A percentile compares a stretch with the other conserved stretches of the same genome.
phyloP scores from a whole-genome alignment of 768 basidiomycete species.

The Lentinula raphanica region DNA sequence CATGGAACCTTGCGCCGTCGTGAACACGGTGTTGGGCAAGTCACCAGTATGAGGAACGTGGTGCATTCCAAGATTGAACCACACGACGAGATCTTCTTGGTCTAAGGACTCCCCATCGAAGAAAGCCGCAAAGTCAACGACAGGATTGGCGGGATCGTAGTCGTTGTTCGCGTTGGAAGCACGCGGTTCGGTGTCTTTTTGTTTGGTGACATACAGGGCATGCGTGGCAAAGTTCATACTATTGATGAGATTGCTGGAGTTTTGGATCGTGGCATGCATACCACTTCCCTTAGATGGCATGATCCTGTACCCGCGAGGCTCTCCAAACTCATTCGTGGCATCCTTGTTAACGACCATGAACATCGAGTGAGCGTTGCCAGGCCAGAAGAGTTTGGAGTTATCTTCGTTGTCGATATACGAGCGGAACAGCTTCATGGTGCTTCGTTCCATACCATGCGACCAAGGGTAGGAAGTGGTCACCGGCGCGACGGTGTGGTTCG shows the following conservation, averaged over 20 bases:
- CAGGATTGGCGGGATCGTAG: constrained; percentile 41
- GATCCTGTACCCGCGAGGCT: constrained; percentile 42
- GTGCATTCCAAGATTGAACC: constrained; percentile 32
- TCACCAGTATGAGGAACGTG: constrained; percentile 20
- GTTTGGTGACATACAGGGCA: constrained; percentile 40
- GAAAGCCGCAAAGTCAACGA: constrained; percentile 46
- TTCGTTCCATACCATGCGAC: constrained; percentile 30
- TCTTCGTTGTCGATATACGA: constrained; percentile 39
- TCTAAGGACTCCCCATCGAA: constrained; percentile 46
- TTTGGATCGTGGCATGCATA: constrained; percentile 27
- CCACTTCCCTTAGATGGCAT: constrained; percentile 40
- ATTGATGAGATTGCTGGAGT: constrained; percentile 31
- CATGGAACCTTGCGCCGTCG: constrained; percentile 17
- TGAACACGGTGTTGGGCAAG: constrained; percentile 18
- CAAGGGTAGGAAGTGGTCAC: constrained; percentile 40
- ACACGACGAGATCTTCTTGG: constrained; percentile 44
- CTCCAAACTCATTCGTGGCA: constrained; percentile 40
- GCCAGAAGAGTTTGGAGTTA: constrained; percentile 38
- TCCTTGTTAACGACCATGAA: constrained; percentile 41
- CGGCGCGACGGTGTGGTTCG: constrained; percentile 37
- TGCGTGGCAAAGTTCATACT: constrained; percentile 52
- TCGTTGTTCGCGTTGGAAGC: constrained; percentile 44
- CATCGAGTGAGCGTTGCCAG: constrained; percentile 39
- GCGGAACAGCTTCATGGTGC: constrained; percentile 27
- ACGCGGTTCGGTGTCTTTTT: constrained; percentile 46